A percentile compares a stretch with the other conserved stretches of the same genome.
Evolutionary conservation across 352 stramenopile genomes (phyloP).

Genomic region (Elongisporangium undulatum): DNA sequence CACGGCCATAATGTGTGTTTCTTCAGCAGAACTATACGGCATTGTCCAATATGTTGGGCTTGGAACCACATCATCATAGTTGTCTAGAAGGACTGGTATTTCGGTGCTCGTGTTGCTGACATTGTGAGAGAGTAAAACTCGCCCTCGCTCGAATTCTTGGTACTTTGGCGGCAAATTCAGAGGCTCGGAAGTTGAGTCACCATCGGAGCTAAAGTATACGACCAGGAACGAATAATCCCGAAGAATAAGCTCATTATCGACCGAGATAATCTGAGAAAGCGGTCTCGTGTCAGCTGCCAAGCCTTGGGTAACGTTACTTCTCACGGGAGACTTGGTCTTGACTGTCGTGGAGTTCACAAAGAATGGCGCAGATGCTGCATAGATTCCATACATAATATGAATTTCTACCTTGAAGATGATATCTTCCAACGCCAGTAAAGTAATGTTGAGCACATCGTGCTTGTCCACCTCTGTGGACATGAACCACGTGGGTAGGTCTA

Average conservation of each 20-base stretch:
- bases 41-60: slow-evolving; percentile 66
- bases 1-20: slow-evolving; percentile 85
- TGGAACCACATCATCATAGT: slow-evolving; percentile 45
- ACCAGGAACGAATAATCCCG: slow-evolving; percentile 91
- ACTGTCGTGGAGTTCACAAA: slow-evolving; percentile 93
- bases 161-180: slow-evolving; percentile 96
- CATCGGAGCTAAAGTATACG: slow-evolving; percentile 66
- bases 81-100: slow-evolving; percentile 77
- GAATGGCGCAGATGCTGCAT: slow-evolving; percentile 73
- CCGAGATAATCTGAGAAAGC: slow-evolving; percentile 82
- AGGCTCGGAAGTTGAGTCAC: slow-evolving; percentile 68
- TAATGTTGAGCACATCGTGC: slow-evolving; percentile 93
- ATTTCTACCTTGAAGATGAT: slow-evolving; percentile 94
- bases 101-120: slow-evolving; percentile 64
- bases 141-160: slow-evolving; percentile 88
- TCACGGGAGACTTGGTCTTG: slow-evolving; percentile 64
- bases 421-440: slow-evolving; percentile 94
- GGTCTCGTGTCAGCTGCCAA: slow-evolving; percentile 53
- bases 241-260: slow-evolving; percentile 65
- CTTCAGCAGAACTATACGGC: slow-evolving; percentile 57
- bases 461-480: slow-evolving; percentile 87
- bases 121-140: slow-evolving; percentile 93
- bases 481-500: slow-evolving; percentile 92
- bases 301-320: slow-evolving; percentile 73
- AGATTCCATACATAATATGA: slow-evolving; percentile 94